Evolutionary conservation across 2,329 filamentous ascomycete species (phyloP), one percentile per base, ranked within the genome.

Genomic region (Dothideomycetes sp.): DNA sequence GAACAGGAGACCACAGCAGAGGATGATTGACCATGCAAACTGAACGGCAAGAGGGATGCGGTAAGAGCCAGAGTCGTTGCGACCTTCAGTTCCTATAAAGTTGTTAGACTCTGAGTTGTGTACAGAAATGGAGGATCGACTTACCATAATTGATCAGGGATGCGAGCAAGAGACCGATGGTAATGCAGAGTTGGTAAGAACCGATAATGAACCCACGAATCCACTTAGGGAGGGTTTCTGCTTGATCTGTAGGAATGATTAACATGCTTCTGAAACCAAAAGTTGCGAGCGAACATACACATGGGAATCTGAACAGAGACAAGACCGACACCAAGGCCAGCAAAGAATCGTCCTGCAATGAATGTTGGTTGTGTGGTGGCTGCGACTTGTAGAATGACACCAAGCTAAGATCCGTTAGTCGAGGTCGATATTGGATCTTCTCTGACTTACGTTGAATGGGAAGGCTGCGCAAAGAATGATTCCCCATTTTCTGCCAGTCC

Each of bases 241-340:
- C 83, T 81, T 88, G 87, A 71, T 88, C 85, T 46, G 84, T 68
- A 54, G 85, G 82, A n/a, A n/a, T n/a, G n/a, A 58, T 85, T 47
- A 36, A 10, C n/a, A 2, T 10, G 5, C 9, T 9, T 10, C 9
- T 11, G 9, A 12, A 9, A 10, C 9, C 9, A 15, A 32, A 32
- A 32, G 8, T 12, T 9, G 8, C 33, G 12, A 36, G 40, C 13
- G 9, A 11, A 12, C 75, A 53, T 74, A 46, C 74, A 67, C 40
- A 66, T 72, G 50, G 19, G 69, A 65, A 41, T 67, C 65, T 42
- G 77, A 76, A 67, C 85, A 64, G 44, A 89, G 60, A 86, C 70
- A 12, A 61, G 41, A 33, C 48, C 48, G 11, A 50, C 48, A 23
- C 48, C 48, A 3, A 47, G 32, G 22, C 48, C 48, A 30, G 48